Conservation (phyloP, 2,329 filamentous ascomycete species). For the Davidsoniella neocaledoniae region DNA sequence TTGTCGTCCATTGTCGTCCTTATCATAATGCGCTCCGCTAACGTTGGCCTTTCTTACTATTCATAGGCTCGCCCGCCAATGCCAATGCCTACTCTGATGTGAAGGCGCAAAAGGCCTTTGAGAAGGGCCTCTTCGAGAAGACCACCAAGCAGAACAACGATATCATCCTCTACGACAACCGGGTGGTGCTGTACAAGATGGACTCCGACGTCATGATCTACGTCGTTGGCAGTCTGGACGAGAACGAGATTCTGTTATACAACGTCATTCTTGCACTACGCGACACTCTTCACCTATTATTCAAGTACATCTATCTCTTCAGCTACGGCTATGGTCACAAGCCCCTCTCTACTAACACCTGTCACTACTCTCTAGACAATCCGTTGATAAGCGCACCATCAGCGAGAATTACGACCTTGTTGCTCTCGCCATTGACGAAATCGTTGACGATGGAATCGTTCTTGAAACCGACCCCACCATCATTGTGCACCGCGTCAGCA, state of each 20-base stretch:
- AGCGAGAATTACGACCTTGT: constrained; percentile 98
- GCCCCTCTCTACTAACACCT: too few species aligned
- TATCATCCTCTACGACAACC: constrained; percentile 94
- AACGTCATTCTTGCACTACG: constrained; percentile 83
- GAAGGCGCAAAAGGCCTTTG: constrained; percentile 90
- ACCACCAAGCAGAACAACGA: constrained; percentile 90
- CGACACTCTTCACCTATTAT: constrained; percentile 75
- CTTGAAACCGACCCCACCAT: constrained; percentile 94
- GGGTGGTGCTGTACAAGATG: constrained; percentile 92
- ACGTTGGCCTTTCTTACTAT: constrained; percentile 10
- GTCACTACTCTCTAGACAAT: constrained; percentile 43
- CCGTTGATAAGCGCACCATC: constrained; percentile 92
- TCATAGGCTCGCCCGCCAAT: constrained; percentile 16
- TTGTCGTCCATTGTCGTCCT: not conserved
- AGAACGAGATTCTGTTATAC: constrained; percentile 95
- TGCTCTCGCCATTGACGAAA: constrained; percentile 85
- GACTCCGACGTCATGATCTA: constrained; percentile 96
- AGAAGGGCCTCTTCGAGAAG: constrained; percentile 90
- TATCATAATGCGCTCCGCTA: constrained; percentile 18
- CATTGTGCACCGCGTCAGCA: constrained; percentile 80
- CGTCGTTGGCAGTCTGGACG: constrained; percentile 75
- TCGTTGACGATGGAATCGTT: constrained; percentile 88
- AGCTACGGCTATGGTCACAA: not conserved
- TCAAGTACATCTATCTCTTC: constrained; percentile 50
- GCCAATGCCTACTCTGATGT: constrained; percentile 68